Conservation (phyloP, 768 basidiomycete genomes). For the Collybia sordida region DNA sequence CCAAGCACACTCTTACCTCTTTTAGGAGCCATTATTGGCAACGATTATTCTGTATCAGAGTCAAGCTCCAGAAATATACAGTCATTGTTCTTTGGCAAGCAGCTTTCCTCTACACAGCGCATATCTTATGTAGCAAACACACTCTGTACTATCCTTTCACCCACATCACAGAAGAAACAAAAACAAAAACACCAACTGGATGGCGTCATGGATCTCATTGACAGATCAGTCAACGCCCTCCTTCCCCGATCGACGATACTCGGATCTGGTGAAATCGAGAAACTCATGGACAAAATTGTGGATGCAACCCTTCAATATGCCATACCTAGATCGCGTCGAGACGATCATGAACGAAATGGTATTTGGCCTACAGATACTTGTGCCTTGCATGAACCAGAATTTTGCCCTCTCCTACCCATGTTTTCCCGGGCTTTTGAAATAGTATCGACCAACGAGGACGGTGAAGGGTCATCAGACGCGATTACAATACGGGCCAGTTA, state of each 20-base stretch:
- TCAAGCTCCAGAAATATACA: slow-evolving; percentile 51
- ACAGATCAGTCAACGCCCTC: slow-evolving; percentile 60
- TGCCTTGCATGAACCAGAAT: slow-evolving; percentile 55
- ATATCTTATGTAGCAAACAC: slow-evolving; percentile 64
- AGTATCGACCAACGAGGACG: too few species aligned
- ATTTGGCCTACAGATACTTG: slow-evolving; percentile 61
- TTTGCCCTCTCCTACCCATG: slow-evolving; percentile 53
- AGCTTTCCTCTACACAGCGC: slow-evolving; percentile 56
- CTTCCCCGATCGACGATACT: slow-evolving; percentile 49
- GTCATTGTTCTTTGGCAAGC: slow-evolving; percentile 66
- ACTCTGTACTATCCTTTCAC: slow-evolving; percentile 52
- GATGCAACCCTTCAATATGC: slow-evolving; percentile 78
- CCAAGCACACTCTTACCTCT: slow-evolving; percentile 75
- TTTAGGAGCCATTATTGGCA: slow-evolving; percentile 76
- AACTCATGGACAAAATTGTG: slow-evolving; percentile 66
- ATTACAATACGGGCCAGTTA: slow-evolving; percentile 50
- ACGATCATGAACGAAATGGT: slow-evolving; percentile 31
- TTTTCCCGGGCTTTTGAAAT: slow-evolving; percentile 46
- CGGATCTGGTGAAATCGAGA: slow-evolving; percentile 62
- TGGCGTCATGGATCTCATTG: slow-evolving; percentile 78
- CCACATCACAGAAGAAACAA: slow-evolving; percentile 42
- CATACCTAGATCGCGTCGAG: slow-evolving; percentile 57
- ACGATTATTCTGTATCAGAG: slow-evolving; percentile 66
- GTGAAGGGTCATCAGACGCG: slow-evolving; percentile 4
- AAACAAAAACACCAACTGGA: slow-evolving; percentile 56